phyloP scores from a whole-genome alignment of 371 early-diverging fungal genomes.

The Parasitella parasitica region DNA sequence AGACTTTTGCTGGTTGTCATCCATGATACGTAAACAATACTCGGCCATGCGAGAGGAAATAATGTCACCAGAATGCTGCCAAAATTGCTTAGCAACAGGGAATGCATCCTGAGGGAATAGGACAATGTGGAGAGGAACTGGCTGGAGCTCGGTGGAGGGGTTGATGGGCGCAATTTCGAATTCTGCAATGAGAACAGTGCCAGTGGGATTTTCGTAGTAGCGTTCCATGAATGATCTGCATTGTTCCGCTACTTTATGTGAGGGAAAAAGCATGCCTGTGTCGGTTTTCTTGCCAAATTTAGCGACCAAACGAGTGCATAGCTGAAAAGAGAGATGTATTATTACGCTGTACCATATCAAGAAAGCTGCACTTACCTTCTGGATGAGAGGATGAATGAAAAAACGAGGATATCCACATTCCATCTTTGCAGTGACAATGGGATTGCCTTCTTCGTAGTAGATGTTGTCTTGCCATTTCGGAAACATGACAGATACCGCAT shows the following conservation, averaged over 20 bases:
- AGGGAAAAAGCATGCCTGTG: constrained; percentile 74
- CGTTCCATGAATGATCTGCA: constrained; percentile 69
- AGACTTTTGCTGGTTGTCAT: constrained; percentile 33
- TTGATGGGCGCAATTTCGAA: constrained; percentile 51
- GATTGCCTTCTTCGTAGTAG: constrained; percentile 87
- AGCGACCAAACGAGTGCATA: constrained; percentile 49
- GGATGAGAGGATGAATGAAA: constrained; percentile 73
- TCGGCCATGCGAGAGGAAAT: constrained; percentile 88
- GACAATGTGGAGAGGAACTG: constrained; percentile 64
- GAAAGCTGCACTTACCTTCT: constrained; percentile 53
- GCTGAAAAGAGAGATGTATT: constrained; percentile 3
- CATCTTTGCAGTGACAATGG: constrained; percentile 73
- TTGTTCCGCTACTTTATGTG: constrained; percentile 64
- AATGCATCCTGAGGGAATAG: constrained; percentile 72
- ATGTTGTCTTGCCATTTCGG: constrained; percentile 91
- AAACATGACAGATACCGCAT: constrained; percentile 92
- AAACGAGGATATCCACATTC: constrained; percentile 93
- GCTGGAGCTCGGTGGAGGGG: constrained; percentile 23
- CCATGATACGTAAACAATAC: constrained; percentile 70
- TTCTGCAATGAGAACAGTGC: constrained; percentile 63
- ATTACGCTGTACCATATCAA: neutral
- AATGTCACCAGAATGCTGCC: constrained; percentile 94
- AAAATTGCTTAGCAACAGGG: constrained; percentile 81
- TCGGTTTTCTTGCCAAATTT: constrained; percentile 71
- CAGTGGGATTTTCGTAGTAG: constrained; percentile 33